Percentiles rank a stretch among this genome's conserved stretches.
Evolutionary conservation across 805 yeast species (phyloP).

Genomic region (Torulaspora franciscae): DNA sequence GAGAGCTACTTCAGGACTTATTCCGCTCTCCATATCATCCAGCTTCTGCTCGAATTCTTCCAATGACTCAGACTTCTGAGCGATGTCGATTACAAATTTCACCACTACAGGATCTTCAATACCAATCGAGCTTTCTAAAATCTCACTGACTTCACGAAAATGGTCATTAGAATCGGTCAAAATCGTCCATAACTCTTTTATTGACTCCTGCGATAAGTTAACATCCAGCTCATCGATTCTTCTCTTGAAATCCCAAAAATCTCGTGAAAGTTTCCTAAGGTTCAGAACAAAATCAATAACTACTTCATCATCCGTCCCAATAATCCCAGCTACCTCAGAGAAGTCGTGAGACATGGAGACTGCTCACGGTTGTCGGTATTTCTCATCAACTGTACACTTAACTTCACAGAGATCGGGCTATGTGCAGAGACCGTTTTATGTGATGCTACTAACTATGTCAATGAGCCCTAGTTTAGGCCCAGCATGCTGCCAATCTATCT

Average conservation of each 20-base stretch:
- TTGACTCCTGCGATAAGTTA: conserved; percentile 28
- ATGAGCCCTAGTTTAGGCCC: neutral
- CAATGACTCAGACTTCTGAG: conserved; percentile 12
- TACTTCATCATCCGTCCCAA: conserved; percentile 41
- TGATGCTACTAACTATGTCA: conserved; percentile 5
- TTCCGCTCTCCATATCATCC: conserved; percentile 26
- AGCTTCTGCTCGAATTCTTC: conserved; percentile 14
- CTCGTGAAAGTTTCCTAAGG: conserved; percentile 35
- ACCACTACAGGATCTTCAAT: conserved; percentile 23
- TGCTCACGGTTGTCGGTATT: neutral
- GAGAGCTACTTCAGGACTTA: conserved; percentile 8
- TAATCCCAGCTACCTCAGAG: conserved; percentile 18
- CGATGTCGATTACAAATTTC: conserved; percentile 22
- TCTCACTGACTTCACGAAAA: conserved; percentile 4
- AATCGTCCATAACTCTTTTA: conserved; percentile 12
- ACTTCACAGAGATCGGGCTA: neutral
- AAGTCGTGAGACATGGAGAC: conserved; percentile 9
- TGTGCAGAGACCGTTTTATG: conserved; percentile 3
- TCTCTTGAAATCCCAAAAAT: conserved; percentile 35
- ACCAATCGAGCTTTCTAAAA: conserved; percentile 16
- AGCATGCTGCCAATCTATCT: conserved; percentile 1
- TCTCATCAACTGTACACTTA: neutral
- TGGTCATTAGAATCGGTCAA: conserved; percentile 1
- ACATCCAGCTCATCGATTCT: conserved; percentile 43
- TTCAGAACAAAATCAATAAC: conserved; percentile 46